These are phyloP conservation scores for Cardamine occulta DNA, from an alignment of 345 rosid species.

Conservation along the genomic window DNA sequence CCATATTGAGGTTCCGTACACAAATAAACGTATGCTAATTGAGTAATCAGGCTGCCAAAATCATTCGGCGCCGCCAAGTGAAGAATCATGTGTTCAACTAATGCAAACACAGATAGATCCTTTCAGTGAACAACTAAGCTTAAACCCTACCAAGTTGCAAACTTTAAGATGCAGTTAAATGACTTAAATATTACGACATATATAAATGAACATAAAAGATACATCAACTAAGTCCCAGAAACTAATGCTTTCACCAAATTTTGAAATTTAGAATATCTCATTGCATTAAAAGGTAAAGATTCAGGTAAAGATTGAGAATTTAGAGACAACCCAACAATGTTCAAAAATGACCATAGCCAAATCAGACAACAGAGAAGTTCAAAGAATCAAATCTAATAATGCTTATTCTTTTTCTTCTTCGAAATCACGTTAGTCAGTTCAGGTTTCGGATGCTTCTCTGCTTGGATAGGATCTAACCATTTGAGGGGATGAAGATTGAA, in stretches of 20 bases:
- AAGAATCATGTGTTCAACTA: neutral
- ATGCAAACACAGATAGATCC: neutral
- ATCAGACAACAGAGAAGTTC: neutral
- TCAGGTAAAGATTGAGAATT: neutral
- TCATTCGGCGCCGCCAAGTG: neutral
- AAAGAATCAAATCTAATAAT: constrained; percentile 36
- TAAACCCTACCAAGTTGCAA: neutral
- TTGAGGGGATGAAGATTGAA: constrained; percentile 68
- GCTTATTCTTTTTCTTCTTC: constrained; percentile 64
- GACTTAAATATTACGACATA: neutral
- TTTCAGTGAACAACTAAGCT: neutral
- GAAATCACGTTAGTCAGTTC: constrained; percentile 33
- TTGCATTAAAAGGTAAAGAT: neutral
- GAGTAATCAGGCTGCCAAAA: neutral
- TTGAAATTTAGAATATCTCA: constrained; percentile 13
- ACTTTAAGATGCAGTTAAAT: neutral
- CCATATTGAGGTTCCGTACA: constrained; percentile 14
- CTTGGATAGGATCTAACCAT: constrained; percentile 76
- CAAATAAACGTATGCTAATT: neutral
- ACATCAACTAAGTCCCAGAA: neutral
- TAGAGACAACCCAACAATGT: neutral
- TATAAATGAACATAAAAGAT: neutral
- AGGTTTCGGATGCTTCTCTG: constrained; percentile 78
- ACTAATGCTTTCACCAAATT: neutral
- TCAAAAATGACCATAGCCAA: neutral